phyloP scores from a whole-genome alignment of 1,284 basidiomycete species.

The Ceratobasidium sp. region DNA sequence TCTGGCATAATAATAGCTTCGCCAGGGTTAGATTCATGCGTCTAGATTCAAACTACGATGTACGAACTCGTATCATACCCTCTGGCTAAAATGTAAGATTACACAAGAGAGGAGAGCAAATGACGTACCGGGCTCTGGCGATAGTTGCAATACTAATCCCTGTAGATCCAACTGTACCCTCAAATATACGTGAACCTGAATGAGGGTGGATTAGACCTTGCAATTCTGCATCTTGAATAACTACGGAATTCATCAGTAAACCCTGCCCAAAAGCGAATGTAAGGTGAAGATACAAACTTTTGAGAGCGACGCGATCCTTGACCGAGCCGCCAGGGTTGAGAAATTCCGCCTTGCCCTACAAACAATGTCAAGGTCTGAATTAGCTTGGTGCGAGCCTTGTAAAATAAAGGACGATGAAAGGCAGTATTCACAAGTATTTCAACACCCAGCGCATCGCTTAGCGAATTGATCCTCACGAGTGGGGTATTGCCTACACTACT shows the following conservation, averaged over 20 bases:
- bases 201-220: conserved; percentile 86
- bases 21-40: not conserved
- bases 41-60: not conserved
- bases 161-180: conserved; percentile 97
- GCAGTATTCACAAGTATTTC: conserved; percentile 77
- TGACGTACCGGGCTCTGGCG: conserved; percentile 81
- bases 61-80: conserved; percentile 81
- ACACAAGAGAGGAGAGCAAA: conserved; percentile 25
- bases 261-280: not conserved
- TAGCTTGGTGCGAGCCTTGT: no score
- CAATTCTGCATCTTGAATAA: conserved; percentile 93
- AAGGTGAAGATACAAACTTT: conserved; percentile 68
- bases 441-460: conserved; percentile 91
- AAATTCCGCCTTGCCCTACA: conserved; percentile 92
- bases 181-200: conserved; percentile 94
- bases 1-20: conserved; percentile 93
- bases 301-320: conserved; percentile 95
- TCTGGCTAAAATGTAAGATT: conserved; percentile 58
- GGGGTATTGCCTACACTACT: conserved; percentile 86
- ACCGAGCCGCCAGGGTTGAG: conserved; percentile 97
- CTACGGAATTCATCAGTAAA: conserved; percentile 59
- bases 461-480: conserved; percentile 88
- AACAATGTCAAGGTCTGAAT: not conserved
- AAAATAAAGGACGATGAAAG: conserved; percentile 4
- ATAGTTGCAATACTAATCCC: conserved; percentile 97